Base-by-base conservation (phyloP, 208 protist genomes). In the Acanthamoeba castellanii region DNA sequence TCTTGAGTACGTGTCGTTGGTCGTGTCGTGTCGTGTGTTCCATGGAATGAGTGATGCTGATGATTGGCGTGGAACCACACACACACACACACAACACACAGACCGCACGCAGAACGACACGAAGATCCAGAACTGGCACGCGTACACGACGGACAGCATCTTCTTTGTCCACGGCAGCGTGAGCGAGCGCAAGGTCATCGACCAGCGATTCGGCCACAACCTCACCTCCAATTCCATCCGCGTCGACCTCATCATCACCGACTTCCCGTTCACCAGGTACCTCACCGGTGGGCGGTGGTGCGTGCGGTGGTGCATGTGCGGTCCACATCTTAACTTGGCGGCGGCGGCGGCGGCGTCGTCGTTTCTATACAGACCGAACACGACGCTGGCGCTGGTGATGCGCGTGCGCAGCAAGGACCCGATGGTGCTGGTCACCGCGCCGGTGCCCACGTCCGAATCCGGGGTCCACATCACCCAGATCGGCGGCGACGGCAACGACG, bases 241-340 rank as follows among this genome's bases (percentile, higher is more conserved):
- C 78, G 50, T 87, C 47, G 78, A 87, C 22, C 50, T 87, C 8
- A 14, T 87, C 42, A 87, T 87, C 30, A 13, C 3, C n/a, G 50
- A 61, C 50, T 87, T 87, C 30, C 78, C 78, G 47, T 87, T 87
- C 50, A 87, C 78, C 16, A 55, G 76, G 76, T 84, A 84, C 45
- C 45, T 25, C 34, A 9, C 27, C 42, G 57, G 16, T 55, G 42
- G 1, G 20, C 25, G 74, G 8, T 6, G 1, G 20, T n/a, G 13
- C 3, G 57, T 64, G 57, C 22, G 4, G 57, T 64, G 57, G 50
- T 55, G 50, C 20, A 8, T 64, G 57, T 64, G 57, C 20, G 57
- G 52, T 57, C 52, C 9, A 57, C 52, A 57, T 20, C 1, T 57
- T 37, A 57, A 57, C 52, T 9, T 18, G n/a, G 22, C 22, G 30